Evolutionary conservation across 1,139 yeast genomes (phyloP), one percentile per base, ranked within the genome.

Genomic region (Blastobotrys aristatus): DNA sequence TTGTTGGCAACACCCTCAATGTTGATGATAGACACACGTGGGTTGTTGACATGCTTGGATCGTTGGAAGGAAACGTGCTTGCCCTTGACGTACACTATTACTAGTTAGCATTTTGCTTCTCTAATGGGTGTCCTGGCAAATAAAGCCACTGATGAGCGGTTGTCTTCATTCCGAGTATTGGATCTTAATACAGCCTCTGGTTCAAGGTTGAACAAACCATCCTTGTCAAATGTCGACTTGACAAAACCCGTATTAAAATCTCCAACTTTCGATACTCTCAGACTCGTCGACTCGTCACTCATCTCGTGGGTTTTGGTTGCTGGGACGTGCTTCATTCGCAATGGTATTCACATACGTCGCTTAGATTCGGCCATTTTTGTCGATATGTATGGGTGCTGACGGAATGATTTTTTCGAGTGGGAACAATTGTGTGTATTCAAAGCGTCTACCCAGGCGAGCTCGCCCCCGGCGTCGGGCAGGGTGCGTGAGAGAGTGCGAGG

Each of bases 61-160:
- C 98, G 94, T 82, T 92, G 97, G 95, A 90, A 92, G 69, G 97
- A 90, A 74, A 92, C 75, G 86, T 92, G 97, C 84, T 90, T 92
- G 79, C 97, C 98, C 84, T 90, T 92, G 79, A 92, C 97, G 96
- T 92, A 92, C 80, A 92, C 96, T 87, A 74, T 7, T 5, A 22
- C 7, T 32, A 20, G 40, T 29, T 40, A 33, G 27, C 26, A 33
- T 33, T 38, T 22, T 27, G n/a, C n/a, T n/a, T n/a, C 16, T 21
- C 26, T n/a, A 8, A 14, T 10, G 14, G 11, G 8, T 20, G n/a
- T 29, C 8, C 17, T 18, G 13, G 39, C 13, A 14, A 7, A 13
- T 17, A 26, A 8, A 11, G 11, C n/a, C 7, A 8, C 13, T 13
- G n/a, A n/a, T n/a, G n/a, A n/a, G n/a, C 24, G n/a, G 20, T 11